A percentile compares a stretch with the other conserved stretches of the same genome.
Conservation (phyloP, 2,329 filamentous ascomycete species). For the Sclerotinia spermophila region DNA sequence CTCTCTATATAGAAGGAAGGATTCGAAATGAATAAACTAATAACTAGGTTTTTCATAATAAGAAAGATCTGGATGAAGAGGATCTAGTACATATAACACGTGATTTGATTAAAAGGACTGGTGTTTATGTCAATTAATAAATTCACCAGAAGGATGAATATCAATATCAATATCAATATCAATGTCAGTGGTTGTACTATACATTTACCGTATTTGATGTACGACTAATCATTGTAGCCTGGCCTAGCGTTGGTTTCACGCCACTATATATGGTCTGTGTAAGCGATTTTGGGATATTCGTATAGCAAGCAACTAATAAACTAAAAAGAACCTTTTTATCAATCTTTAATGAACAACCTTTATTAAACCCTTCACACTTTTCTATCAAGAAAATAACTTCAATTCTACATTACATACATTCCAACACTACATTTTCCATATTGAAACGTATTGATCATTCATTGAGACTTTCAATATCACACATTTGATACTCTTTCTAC, state of each 20-base stretch:
- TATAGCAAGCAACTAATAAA: neutral
- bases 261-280: constrained; percentile 10
- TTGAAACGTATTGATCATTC: neutral
- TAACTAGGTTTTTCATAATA: too few relatives aligned
- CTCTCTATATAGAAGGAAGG: too few relatives aligned
- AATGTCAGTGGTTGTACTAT: neutral
- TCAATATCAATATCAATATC: too few relatives aligned
- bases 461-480: neutral
- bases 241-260: constrained; percentile 1
- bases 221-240: constrained; percentile 10
- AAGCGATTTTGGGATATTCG: neutral
- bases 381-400: neutral
- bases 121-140: neutral
- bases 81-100: too few relatives aligned
- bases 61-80: neutral
- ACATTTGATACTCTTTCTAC: neutral
- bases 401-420: neutral
- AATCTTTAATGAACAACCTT: too few relatives aligned
- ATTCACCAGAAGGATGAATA: too few relatives aligned
- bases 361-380: neutral
- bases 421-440: neutral
- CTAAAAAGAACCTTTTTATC: constrained; percentile 1
- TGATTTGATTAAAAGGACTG: too few relatives aligned
- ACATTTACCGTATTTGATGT: neutral
- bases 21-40: too few relatives aligned